These are phyloP conservation scores for Talaromyces adpressus DNA, from an alignment of 495 filamentous ascomycete species.

Conservation along the genomic window DNA sequence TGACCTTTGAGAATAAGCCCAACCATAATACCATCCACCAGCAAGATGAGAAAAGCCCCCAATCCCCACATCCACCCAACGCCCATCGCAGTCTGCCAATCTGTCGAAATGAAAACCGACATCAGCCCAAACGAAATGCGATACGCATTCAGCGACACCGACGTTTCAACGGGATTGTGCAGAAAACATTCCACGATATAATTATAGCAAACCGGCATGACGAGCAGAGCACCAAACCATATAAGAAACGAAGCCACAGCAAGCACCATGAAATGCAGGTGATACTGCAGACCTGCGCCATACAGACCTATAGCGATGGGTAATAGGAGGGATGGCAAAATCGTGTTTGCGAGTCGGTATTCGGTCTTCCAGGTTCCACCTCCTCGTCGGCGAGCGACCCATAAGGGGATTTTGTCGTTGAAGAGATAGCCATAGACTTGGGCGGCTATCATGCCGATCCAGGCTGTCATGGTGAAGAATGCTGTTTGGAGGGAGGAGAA, in stretches of 20 bases:
- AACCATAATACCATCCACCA: not conserved
- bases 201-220: not conserved
- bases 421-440: no score
- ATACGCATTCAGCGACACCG: not conserved
- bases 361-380: no score
- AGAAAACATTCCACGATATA: not conserved
- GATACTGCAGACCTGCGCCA: constrained; percentile 38
- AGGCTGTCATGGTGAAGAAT: no score
- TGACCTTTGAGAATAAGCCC: not conserved
- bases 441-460: no score
- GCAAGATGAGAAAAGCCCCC: not conserved
- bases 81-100: not conserved
- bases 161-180: not conserved
- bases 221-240: not conserved
- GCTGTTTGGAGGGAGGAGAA: no score
- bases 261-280: constrained; percentile 39
- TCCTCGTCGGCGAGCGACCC: no score
- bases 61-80: not conserved
- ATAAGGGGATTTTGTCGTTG: no score
- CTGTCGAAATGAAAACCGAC: not conserved
- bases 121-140: not conserved
- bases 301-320: constrained; percentile 30
- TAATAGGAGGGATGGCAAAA: not conserved
- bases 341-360: no score
- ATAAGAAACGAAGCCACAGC: constrained; percentile 34